A percentile compares a stretch with the other conserved stretches of the same genome.
Evolutionary conservation across 1,139 yeast species (phyloP).

Genomic region (Spathaspora sp.): DNA sequence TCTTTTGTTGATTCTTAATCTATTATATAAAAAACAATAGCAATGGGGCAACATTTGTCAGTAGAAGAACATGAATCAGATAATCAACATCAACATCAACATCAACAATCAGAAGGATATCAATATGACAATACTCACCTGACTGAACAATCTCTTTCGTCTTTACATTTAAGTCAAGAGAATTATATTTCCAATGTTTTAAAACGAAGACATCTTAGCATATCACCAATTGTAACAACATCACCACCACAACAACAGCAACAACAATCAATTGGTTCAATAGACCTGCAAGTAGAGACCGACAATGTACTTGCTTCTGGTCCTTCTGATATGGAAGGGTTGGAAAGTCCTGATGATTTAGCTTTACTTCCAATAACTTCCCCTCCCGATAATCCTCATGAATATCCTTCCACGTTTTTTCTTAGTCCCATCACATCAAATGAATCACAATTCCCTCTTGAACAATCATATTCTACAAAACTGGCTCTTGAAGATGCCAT

Average conservation of each 20-base stretch:
- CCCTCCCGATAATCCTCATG: conserved; percentile 13
- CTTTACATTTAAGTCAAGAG: neutral
- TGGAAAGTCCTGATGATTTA: conserved; percentile 5
- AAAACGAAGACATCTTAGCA: neutral
- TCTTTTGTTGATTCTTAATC: neutral
- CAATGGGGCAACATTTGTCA: conserved; percentile 7
- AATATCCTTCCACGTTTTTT: conserved; percentile 26
- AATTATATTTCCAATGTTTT: neutral
- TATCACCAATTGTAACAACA: neutral
- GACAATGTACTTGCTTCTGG: conserved; percentile 1
- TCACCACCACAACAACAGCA: no score
- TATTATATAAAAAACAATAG: neutral
- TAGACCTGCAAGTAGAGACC: neutral
- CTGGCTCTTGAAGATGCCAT: neutral
- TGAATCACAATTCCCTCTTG: conserved; percentile 19
- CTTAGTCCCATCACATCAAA: conserved; percentile 39
- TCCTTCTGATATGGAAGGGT: no score
- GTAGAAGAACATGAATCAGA: neutral
- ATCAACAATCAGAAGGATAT: neutral
- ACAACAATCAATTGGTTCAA: neutral
- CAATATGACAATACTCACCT: neutral
- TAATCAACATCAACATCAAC: neutral
- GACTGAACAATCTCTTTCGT: neutral
- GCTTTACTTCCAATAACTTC: conserved; percentile 15
- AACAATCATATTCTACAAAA: neutral